Conservation (phyloP, 108 stramenopile genomes). For the Cyclostephanos tholiformis region DNA sequence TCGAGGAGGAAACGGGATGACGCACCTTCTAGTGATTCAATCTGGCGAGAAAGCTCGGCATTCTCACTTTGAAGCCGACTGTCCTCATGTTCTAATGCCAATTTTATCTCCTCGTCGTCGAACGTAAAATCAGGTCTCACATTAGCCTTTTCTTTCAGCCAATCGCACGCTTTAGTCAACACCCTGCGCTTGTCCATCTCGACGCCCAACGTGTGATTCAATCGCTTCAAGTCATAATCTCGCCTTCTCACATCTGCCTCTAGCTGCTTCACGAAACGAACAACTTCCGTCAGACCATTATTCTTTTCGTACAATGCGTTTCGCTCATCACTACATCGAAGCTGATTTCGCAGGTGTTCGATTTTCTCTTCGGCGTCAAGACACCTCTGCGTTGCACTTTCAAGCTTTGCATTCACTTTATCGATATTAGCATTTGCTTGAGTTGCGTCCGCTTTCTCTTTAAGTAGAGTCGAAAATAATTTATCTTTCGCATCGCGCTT, state of each 20-base stretch:
- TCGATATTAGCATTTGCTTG: slow-evolving; percentile 23
- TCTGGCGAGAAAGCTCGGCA: slow-evolving; percentile 60
- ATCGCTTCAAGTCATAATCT: slow-evolving; percentile 59
- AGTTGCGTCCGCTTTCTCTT: slow-evolving; percentile 12
- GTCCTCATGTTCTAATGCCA: slow-evolving; percentile 30
- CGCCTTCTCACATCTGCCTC: slow-evolving; percentile 68
- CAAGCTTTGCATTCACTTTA: slow-evolving; percentile 13
- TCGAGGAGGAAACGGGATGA: not conserved
- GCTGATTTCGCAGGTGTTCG: slow-evolving; percentile 53
- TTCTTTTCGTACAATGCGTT: slow-evolving; percentile 71
- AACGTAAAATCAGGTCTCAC: slow-evolving; percentile 54
- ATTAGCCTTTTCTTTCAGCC: slow-evolving; percentile 70
- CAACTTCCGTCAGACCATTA: slow-evolving; percentile 70
- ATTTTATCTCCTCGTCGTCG: slow-evolving; percentile 58
- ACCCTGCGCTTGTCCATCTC: slow-evolving; percentile 55
- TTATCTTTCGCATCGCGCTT: slow-evolving; percentile 31
- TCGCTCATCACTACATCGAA: slow-evolving; percentile 51
- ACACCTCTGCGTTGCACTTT: not conserved
- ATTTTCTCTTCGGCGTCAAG: slow-evolving; percentile 41
- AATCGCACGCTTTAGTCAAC: slow-evolving; percentile 63
- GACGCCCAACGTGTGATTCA: slow-evolving; percentile 43
- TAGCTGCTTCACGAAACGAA: slow-evolving; percentile 64
- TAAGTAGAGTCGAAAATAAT: slow-evolving; percentile 20
- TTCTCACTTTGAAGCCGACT: slow-evolving; percentile 37
- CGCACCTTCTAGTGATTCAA: slow-evolving; percentile 63